Conservation (phyloP, 352 stramenopile species). For the Pilasporangium apinafurcum region DNA sequence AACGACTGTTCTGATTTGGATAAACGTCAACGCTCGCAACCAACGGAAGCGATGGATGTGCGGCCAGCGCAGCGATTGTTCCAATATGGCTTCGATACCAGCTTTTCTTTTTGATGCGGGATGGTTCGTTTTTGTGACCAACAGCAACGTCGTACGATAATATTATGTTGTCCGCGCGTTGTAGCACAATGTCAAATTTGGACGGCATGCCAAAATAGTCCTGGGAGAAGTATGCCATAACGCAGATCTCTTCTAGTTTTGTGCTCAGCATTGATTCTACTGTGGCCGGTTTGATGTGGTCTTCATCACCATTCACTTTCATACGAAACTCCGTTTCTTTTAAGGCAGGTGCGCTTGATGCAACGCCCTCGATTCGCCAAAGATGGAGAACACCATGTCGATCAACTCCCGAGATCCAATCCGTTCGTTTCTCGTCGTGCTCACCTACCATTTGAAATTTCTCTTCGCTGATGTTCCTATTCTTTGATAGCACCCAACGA, state of each 20-base stretch:
- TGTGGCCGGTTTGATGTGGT: not conserved
- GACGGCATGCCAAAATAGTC: constrained; percentile 66
- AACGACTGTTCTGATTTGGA: constrained; percentile 7
- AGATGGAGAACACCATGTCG: constrained; percentile 53
- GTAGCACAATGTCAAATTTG: constrained; percentile 67
- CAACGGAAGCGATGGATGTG: constrained; percentile 70
- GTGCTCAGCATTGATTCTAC: not conserved
- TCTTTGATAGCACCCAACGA: constrained; percentile 77
- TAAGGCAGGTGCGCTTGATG: constrained; percentile 16
- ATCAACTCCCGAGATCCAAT: constrained; percentile 78
- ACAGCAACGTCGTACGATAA: constrained; percentile 67
- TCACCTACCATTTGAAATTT: constrained; percentile 47
- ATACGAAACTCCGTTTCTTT: constrained; percentile 60
- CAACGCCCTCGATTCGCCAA: constrained; percentile 49
- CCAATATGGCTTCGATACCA: constrained; percentile 75
- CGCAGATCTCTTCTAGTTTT: constrained; percentile 31
- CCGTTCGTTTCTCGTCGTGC: constrained; percentile 33
- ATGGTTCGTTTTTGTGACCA: constrained; percentile 14
- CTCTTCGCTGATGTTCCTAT: constrained; percentile 75
- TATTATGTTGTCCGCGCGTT: constrained; percentile 69
- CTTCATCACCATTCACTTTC: constrained; percentile 65
- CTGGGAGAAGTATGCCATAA: constrained; percentile 81
- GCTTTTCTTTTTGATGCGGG: constrained; percentile 68
- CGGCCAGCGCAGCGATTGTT: constrained; percentile 56
- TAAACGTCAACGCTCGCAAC: constrained; percentile 57